These are phyloP conservation scores for Sicyos edulis DNA, from an alignment of 306 rosid species.

Conservation along the genomic window DNA sequence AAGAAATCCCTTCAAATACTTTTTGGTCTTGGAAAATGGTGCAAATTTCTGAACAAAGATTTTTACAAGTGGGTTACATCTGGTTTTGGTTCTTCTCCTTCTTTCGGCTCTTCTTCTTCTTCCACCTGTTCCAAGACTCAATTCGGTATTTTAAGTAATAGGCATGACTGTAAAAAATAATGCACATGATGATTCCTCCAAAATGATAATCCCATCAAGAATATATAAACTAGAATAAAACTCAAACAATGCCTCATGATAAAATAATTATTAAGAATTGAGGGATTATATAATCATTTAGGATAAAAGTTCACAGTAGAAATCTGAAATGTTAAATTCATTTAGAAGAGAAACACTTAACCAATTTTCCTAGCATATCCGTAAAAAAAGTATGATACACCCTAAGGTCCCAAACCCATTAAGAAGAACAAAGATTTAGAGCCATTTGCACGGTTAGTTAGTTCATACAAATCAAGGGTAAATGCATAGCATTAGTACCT, in stretches of 20 bases:
- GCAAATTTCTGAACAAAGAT: slow-evolving; percentile 5
- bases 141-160: background rate
- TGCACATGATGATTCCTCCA: background rate
- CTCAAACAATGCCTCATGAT: background rate
- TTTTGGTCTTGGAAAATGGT: background rate
- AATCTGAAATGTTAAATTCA: slow-evolving; percentile 10
- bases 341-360: background rate
- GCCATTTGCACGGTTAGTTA: background rate
- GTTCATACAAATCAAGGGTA: background rate
- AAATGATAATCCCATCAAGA: slow-evolving; percentile 9
- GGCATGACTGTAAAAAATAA: background rate
- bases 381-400: background rate
- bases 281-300: background rate
- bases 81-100: slow-evolving; percentile 75
- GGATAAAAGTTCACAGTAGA: background rate
- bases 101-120: slow-evolving; percentile 93
- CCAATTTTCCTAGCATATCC: background rate
- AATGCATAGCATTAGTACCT: slow-evolving; percentile 40
- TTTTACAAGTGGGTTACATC: slow-evolving; percentile 43
- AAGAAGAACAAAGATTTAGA: background rate
- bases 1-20: slow-evolving; percentile 20
- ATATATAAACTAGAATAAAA: background rate
- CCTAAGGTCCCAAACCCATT: background rate
- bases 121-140: slow-evolving; percentile 56
- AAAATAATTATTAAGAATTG: background rate